These are phyloP conservation scores for Aspergillus mulundensis DNA, from an alignment of 495 filamentous ascomycete genomes.

Conservation along the genomic window DNA sequence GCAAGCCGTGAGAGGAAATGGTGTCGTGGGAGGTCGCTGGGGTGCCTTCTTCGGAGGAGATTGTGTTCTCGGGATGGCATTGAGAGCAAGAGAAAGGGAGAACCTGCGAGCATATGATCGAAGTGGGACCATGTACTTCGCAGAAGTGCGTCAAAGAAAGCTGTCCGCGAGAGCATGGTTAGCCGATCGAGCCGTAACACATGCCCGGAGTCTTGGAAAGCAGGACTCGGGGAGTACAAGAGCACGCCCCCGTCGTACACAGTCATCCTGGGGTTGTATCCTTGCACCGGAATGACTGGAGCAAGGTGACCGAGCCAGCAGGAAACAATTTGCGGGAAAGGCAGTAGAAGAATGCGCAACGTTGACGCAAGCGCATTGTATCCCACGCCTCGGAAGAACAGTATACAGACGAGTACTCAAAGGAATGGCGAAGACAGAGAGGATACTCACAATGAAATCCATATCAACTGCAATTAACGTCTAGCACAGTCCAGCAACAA, in stretches of 20 bases:
- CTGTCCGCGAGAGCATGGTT: constrained; percentile 38
- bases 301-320: neutral
- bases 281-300: neutral
- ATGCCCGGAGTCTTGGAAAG: constrained; percentile 1
- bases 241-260: neutral
- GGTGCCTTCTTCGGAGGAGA: constrained; percentile 30
- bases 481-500: constrained; percentile 25
- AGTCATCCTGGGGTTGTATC: constrained; percentile 1
- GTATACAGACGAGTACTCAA: neutral
- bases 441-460: constrained; percentile 47
- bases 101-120: constrained; percentile 90
- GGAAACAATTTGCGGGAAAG: neutral
- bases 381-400: neutral
- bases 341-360: constrained; percentile 4
- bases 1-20: constrained; percentile 18
- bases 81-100: constrained; percentile 71
- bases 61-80: constrained; percentile 51
- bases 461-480: constrained; percentile 34
- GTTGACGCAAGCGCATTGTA: constrained; percentile 8
- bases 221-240: constrained; percentile 2
- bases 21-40: constrained; percentile 33
- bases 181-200: constrained; percentile 6
- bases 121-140: constrained; percentile 91
- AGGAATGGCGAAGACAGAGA: neutral
- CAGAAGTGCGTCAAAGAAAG: constrained; percentile 95